Evolutionary conservation across 2,329 filamentous ascomycete species (phyloP).

Genomic region (Alternaria postmessia): DNA sequence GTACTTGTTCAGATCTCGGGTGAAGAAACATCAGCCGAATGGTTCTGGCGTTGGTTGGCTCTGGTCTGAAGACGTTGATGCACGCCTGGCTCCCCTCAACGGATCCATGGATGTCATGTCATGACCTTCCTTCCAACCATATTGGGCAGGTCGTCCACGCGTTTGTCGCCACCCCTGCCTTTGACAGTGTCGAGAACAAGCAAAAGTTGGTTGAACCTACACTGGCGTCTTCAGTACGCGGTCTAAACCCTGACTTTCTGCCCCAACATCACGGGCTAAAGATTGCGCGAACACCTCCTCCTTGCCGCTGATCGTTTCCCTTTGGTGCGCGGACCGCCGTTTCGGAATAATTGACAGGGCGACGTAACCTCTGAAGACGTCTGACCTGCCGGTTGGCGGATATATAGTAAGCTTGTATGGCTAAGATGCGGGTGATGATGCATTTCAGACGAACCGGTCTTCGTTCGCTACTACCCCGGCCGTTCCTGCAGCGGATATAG

Average conservation of each 20-base stretch:
- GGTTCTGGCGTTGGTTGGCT: background rate
- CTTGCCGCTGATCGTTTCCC: conserved; percentile 42
- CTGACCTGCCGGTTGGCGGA: conserved; percentile 16
- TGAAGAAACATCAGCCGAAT: conserved; percentile 12
- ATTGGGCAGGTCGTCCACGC: conserved; percentile 8
- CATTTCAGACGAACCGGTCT: conserved; percentile 25
- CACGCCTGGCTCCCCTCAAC: conserved; percentile 20
- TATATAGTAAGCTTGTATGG: conserved; percentile 32
- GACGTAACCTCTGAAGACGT: conserved; percentile 5
- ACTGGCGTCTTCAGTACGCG: conserved; percentile 10
- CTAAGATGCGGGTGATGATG: conserved; percentile 16
- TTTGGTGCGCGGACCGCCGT: conserved; percentile 30
- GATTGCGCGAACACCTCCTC: conserved; percentile 33
- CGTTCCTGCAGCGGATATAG: conserved; percentile 21
- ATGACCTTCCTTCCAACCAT: conserved; percentile 21
- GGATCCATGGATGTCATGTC: conserved; percentile 21
- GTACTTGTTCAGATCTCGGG: conserved; percentile 5
- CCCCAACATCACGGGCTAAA: conserved; percentile 24
- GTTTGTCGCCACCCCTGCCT: conserved; percentile 10
- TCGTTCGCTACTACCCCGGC: conserved; percentile 16
- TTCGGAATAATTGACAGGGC: conserved; percentile 34
- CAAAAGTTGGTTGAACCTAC: conserved; percentile 29
- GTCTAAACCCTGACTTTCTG: background rate
- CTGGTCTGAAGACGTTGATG: background rate
- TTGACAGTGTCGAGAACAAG: conserved; percentile 29